phyloP scores from a whole-genome alignment of 768 basidiomycete genomes.

The Pleurotus platypus region DNA sequence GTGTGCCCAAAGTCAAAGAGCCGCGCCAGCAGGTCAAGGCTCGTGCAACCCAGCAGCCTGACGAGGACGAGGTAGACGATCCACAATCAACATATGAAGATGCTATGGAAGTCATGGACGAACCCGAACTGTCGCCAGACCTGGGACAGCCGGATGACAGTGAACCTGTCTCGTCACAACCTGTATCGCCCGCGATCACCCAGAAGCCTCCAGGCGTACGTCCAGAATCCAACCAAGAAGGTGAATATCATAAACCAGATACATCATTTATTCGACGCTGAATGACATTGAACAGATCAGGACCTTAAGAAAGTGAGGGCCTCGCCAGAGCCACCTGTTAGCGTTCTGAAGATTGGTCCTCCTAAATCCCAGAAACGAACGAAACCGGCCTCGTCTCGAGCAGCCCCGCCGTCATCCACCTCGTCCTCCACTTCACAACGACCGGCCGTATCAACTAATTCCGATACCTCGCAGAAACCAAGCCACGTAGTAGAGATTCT shows the following conservation, averaged over 20 bases:
- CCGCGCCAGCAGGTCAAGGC: background rate
- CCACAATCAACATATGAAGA: no score
- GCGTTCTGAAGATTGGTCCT: background rate
- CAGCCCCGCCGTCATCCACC: background rate
- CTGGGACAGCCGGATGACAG: no score
- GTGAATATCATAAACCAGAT: no score
- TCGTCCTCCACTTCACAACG: background rate
- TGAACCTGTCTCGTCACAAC: no score
- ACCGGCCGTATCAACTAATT: background rate
- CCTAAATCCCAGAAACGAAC: background rate
- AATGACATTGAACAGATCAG: no score
- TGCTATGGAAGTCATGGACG: background rate
- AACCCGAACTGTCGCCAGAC: background rate
- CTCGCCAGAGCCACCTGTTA: no score
- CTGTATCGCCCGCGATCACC: no score
- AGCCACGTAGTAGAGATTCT: slow-evolving; percentile 36
- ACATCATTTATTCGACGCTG: no score
- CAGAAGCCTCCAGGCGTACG: no score
- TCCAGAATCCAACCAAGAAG: no score
- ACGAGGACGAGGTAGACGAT: background rate
- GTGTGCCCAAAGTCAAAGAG: background rate
- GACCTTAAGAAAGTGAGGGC: no score
- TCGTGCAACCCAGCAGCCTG: background rate
- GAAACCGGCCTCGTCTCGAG: no score
- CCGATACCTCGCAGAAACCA: background rate